A percentile compares a stretch with the other conserved stretches of the same genome.
These are phyloP conservation scores for Podosphaera xanthii DNA, from an alignment of 2,329 filamentous ascomycete genomes.

Conservation along the genomic window DNA sequence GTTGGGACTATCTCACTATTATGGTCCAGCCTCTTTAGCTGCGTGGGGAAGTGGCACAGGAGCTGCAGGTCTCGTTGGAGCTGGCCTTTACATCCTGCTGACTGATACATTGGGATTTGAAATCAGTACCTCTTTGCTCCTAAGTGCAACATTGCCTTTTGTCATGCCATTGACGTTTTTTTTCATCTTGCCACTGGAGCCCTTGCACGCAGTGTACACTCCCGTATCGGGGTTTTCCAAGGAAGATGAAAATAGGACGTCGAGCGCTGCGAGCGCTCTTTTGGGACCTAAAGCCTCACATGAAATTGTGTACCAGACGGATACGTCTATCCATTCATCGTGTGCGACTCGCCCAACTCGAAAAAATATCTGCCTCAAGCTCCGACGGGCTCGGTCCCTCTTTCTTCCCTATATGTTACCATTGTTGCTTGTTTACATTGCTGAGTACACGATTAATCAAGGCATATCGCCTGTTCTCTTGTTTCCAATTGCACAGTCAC, in stretches of 20 bases:
- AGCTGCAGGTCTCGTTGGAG: slow-evolving; percentile 67
- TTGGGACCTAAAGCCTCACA: neutral
- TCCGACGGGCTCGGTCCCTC: slow-evolving; percentile 44
- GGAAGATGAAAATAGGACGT: neutral
- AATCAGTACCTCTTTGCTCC: slow-evolving; percentile 51
- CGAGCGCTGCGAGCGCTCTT: neutral
- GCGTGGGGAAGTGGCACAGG: slow-evolving; percentile 88
- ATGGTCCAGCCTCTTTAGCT: slow-evolving; percentile 66
- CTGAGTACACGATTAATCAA: slow-evolving; percentile 95
- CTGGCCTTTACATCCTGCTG: slow-evolving; percentile 66
- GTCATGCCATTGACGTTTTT: slow-evolving; percentile 82
- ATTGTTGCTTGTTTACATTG: slow-evolving; percentile 74
- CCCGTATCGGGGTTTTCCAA: neutral
- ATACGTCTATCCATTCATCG: neutral
- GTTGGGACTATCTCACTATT: slow-evolving; percentile 77
- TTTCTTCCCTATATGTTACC: slow-evolving; percentile 76
- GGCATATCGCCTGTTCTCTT: slow-evolving; percentile 76
- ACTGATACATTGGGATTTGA: slow-evolving; percentile 60
- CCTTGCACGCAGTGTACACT: slow-evolving; percentile 11
- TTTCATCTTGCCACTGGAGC: slow-evolving; percentile 45
- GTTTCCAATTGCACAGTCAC: slow-evolving; percentile 54
- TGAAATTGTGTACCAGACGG: neutral
- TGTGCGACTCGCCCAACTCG: neutral
- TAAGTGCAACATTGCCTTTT: slow-evolving; percentile 55
- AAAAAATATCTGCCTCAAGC: slow-evolving; percentile 21